These are phyloP conservation scores for Colletotrichum kahawae DNA, from an alignment of 2,329 filamentous ascomycete genomes.

Conservation along the genomic window DNA sequence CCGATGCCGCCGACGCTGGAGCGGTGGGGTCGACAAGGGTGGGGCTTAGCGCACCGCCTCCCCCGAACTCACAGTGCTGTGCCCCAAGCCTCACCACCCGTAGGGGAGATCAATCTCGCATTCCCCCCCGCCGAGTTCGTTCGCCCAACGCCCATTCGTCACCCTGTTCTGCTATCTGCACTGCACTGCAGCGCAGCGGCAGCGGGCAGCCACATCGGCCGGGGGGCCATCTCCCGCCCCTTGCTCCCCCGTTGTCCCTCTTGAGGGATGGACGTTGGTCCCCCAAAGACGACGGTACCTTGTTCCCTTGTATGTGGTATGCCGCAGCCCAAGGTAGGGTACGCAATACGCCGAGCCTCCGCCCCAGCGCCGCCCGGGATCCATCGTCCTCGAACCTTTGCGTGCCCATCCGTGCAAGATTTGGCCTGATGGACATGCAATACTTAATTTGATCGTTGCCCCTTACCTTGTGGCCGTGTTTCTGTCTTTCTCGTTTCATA, in stretches of 20 bases:
- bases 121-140: neutral
- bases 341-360: slow-evolving; percentile 9
- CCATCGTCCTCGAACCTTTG: neutral
- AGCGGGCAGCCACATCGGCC: neutral
- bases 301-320: neutral
- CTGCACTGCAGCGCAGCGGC: neutral
- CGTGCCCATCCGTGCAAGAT: neutral
- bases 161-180: neutral
- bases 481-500: neutral
- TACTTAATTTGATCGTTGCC: neutral
- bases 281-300: neutral
- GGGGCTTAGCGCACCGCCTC: slow-evolving; percentile 12
- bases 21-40: neutral
- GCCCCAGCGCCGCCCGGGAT: slow-evolving; percentile 16
- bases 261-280: neutral
- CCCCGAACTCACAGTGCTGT: neutral
- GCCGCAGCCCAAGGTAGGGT: neutral
- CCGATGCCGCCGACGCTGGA: neutral
- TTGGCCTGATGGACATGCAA: neutral
- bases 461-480: rapidly evolving
- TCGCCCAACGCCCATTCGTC: neutral
- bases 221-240: neutral
- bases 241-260: neutral
- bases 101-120: neutral
- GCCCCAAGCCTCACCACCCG: neutral